Base-by-base conservation (phyloP, 768 basidiomycete genomes). In the Leccinellum albellum region DNA sequence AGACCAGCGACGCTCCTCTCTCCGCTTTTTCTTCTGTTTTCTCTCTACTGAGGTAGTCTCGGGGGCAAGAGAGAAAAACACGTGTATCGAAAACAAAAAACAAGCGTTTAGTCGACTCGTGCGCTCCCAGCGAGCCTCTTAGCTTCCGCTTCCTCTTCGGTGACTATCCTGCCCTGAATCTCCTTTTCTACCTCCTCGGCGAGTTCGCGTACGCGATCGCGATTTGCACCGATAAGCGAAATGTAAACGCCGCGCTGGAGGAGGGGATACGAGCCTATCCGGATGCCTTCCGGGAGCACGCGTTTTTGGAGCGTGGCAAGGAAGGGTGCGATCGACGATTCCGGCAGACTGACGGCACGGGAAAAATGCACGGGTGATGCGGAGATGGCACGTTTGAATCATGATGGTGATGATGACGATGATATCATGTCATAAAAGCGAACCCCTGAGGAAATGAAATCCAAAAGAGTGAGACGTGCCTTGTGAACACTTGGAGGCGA, bases 271-370 rank as follows among this genome's bases (percentile, higher is more conserved):
- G 87, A 89, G 42, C 94, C 89, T 20, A 95, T 81, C 68, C 90
- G 86, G 49, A 98, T 84, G 12, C 86, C 88, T 49, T 91, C 88
- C 3, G 79, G 74, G 65, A 80, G 83, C 3, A 93, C 82, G 50
- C 89, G 85, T 37, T 81, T 79, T 66, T 91, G 88, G 1, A 98
- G 79, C 10, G 80, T 75, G 1, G 91, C 89, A 24, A 98, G 79
- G 73, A 87, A 97, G 0, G 95, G 94, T 15, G 95, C 85, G 46
- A 88, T 87, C n/a, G 84, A 83, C 1, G 90, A 91, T 76, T 98
- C 95, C 0, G 90, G 81, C 37, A 84, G 62, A 70, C 90, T 76
- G 59, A 20, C 28, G 31, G 40, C 40, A 42, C 40, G 40, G 20
- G 20, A 42, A 20, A 37, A 42, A 42, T 6, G 40, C n/a, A 42